A percentile compares a stretch with the other conserved stretches of the same genome.
These are phyloP conservation scores for Salvia miltiorrhiza DNA, from an alignment of 257 asterid species.

Conservation along the genomic window DNA sequence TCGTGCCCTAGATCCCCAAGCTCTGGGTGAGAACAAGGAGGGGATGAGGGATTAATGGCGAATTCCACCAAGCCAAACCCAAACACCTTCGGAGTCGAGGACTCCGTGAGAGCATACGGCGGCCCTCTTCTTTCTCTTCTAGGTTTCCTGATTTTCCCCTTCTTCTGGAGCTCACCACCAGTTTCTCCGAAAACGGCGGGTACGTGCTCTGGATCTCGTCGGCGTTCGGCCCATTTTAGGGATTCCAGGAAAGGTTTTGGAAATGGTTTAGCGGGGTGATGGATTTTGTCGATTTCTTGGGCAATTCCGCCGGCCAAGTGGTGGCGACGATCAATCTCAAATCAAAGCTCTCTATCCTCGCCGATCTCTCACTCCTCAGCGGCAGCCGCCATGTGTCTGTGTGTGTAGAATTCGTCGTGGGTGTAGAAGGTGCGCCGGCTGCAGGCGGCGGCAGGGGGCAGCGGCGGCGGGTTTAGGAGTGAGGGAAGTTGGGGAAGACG, in stretches of 20 bases:
- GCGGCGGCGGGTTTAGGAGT: too few relatives aligned
- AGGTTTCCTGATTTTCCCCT: slow-evolving; percentile 77
- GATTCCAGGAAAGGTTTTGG: slow-evolving; percentile 86
- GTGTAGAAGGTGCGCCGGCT: too few relatives aligned
- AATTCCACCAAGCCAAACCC: slow-evolving; percentile 26
- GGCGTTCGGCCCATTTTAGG: slow-evolving; percentile 84
- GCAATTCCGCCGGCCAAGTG: too few relatives aligned
- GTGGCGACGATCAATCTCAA: too few relatives aligned
- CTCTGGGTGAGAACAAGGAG: slow-evolving; percentile 43
- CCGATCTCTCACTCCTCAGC: too few relatives aligned
- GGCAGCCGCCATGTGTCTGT: too few relatives aligned
- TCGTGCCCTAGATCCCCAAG: too few relatives aligned
- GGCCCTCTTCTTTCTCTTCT: slow-evolving; percentile 72
- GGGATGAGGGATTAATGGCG: slow-evolving; percentile 30
- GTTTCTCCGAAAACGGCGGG: slow-evolving; percentile 83
- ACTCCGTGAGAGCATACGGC: slow-evolving; percentile 73
- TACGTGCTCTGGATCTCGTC: slow-evolving; percentile 84
- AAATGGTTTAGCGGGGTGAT: slow-evolving; percentile 94
- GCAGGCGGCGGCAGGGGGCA: too few relatives aligned
- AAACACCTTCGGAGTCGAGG: slow-evolving; percentile 88
- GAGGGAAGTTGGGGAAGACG: too few relatives aligned
- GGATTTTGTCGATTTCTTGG: too few relatives aligned
- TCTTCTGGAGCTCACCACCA: slow-evolving; percentile 76
- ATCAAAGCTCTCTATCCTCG: too few relatives aligned
- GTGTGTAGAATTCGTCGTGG: too few relatives aligned